Evolutionary conservation across 1,284 basidiomycete genomes (phyloP).

Genomic region (Ceratobasidium sp.): DNA sequence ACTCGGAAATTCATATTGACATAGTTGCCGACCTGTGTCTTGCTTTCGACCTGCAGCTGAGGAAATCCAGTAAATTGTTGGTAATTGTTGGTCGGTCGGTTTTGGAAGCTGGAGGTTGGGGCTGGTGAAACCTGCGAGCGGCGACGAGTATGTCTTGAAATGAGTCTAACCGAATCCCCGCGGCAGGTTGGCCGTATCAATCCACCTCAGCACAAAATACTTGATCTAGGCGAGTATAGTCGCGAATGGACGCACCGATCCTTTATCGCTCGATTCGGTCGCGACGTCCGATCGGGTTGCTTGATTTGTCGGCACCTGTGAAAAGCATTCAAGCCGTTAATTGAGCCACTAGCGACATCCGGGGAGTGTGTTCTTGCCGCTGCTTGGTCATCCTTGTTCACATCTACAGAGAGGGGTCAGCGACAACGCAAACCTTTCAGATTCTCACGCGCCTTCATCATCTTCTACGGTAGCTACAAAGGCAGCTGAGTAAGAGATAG

Average conservation of each 20-base stretch:
- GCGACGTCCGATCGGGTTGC: background rate
- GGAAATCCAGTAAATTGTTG: slow-evolving; percentile 40
- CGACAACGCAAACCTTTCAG: background rate
- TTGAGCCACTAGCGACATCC: background rate
- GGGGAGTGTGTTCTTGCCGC: slow-evolving; percentile 29
- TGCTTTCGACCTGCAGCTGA: slow-evolving; percentile 22
- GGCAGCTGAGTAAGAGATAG: background rate
- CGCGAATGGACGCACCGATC: slow-evolving; percentile 25
- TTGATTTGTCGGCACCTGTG: background rate
- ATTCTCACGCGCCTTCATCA: slow-evolving; percentile 17
- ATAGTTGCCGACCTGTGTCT: slow-evolving; percentile 28
- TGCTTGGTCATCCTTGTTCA: background rate
- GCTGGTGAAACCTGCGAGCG: slow-evolving; percentile 35
- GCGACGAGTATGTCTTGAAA: slow-evolving; percentile 40
- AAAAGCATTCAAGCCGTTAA: slow-evolving; percentile 17
- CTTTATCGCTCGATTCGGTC: background rate
- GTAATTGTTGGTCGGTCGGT: slow-evolving; percentile 31
- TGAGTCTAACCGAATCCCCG: slow-evolving; percentile 30
- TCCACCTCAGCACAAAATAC: slow-evolving; percentile 36
- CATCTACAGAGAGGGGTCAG: slow-evolving; percentile 30
- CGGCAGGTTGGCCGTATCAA: slow-evolving; percentile 20
- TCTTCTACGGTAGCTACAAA: background rate
- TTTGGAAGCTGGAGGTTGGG: slow-evolving; percentile 29
- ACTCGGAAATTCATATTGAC: slow-evolving; percentile 39
- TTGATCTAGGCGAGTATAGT: background rate